Percentiles rank a stretch among this genome's conserved stretches.
These are phyloP conservation scores for Aspergillus sp. DNA, from an alignment of 2,329 filamentous ascomycete species.

Conservation along the genomic window DNA sequence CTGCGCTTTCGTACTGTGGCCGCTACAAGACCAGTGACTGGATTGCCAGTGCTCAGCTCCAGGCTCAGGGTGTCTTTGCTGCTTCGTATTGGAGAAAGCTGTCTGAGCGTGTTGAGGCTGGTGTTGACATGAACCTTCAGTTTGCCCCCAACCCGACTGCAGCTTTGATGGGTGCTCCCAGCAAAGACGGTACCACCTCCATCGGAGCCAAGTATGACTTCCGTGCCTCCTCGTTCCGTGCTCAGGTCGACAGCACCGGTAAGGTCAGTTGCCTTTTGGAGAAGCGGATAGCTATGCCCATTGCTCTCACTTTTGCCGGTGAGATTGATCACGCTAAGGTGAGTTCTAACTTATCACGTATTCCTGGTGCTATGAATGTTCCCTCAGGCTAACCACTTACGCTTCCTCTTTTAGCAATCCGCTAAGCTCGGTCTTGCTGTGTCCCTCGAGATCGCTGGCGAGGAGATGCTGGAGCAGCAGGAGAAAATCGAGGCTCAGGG, in stretches of 20 bases:
- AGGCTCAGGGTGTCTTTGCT: constrained; percentile 80
- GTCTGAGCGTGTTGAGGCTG: constrained; percentile 92
- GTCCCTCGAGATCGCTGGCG: constrained; percentile 76
- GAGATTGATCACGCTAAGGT: constrained; percentile 96
- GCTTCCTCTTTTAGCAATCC: constrained; percentile 59
- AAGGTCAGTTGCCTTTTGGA: constrained; percentile 89
- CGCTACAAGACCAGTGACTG: constrained; percentile 89
- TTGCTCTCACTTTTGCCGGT: constrained; percentile 89
- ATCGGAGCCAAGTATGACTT: constrained; percentile 98
- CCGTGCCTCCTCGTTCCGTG: constrained; percentile 87
- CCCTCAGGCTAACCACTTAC: constrained; percentile 8
- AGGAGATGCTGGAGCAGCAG: constrained; percentile 82
- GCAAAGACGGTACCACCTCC: constrained; percentile 83
- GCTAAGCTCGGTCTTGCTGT: constrained; percentile 93
- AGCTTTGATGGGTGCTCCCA: constrained; percentile 67
- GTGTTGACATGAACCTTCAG: constrained; percentile 87
- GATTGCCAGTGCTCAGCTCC: constrained; percentile 84
- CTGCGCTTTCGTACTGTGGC: constrained; percentile 79
- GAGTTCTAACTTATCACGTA: constrained; percentile 36
- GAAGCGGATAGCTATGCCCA: constrained; percentile 89
- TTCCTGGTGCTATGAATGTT: background rate
- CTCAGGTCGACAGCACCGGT: constrained; percentile 90
- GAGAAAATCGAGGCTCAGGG: constrained; percentile 46
- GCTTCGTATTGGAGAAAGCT: constrained; percentile 90
- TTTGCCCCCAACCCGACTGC: constrained; percentile 60